Base-by-base conservation (phyloP, 257 asterid species). In the Solanum arcanum region DNA sequence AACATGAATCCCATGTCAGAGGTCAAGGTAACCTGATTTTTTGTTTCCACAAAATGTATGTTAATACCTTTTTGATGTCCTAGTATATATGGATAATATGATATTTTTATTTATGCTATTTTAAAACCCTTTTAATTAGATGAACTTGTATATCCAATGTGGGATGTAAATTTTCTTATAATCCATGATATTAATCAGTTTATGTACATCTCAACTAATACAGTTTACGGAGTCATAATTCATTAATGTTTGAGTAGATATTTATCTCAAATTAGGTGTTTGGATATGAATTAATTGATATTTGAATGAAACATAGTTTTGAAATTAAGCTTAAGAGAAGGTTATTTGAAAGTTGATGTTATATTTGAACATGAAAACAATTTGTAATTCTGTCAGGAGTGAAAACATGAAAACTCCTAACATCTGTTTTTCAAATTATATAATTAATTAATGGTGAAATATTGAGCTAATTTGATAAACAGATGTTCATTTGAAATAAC, bases 1-100 rank as follows among this genome's bases (percentile, higher is more conserved):
- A 73, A 87, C 72, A 60, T 83, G 77, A 83, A 56, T 87, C 75
- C 83, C 41, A 41, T 52, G 86, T 87, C 89, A 12, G 89, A 83
- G 83, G 83, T 83, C 59, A 87, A 87, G 89, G 89, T 87, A 76
- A 76, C 7, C 23, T n/a, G 6, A 44, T 25, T 77, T 73, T 42
- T 76, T 44, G 39, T 25, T 25, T 77, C 52, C 60, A 13, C 5
- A 15, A 77, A 77, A 4, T 44, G n/a, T n/a, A n/a, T 41, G 21
- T 41, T 75, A 41, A 20, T 42, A 9, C 64, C 64, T 56, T 56
- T 56, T 56, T n/a, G 64, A 56, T 20, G 25, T 56, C 25, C 64
- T 18, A 18, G 5, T 52, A 18, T 47, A 47, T 49, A 15, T 49
- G 2, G 4, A 52, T 52, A 16, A 52, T 16, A 52, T 52, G n/a